A percentile compares a stretch with the other conserved stretches of the same genome.
Evolutionary conservation across 2,329 filamentous ascomycete species (phyloP).

Genomic region (Trichophyton mentagrophytes): DNA sequence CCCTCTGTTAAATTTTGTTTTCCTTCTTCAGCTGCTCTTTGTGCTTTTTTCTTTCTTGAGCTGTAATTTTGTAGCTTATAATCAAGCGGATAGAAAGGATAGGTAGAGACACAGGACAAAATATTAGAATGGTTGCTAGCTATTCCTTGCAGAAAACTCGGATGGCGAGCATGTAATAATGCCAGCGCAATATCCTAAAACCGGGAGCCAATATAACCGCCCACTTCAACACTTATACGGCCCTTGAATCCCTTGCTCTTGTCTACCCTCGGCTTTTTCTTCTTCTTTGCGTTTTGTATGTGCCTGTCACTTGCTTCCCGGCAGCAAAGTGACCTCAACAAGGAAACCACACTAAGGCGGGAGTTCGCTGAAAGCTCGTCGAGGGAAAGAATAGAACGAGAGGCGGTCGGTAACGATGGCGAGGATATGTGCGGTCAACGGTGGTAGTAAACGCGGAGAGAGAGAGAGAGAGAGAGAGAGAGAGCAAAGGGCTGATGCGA

Average conservation of each 20-base stretch:
- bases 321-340: neutral
- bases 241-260: neutral
- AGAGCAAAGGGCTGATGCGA: neutral
- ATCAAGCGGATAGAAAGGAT: constrained; percentile 7
- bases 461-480: neutral
- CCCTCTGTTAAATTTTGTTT: constrained; percentile 7
- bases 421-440: neutral
- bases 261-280: neutral
- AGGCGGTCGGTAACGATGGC: neutral
- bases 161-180: constrained; percentile 21
- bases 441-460: neutral
- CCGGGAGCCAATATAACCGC: constrained; percentile 12
- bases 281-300: neutral
- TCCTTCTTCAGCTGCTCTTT: constrained; percentile 14
- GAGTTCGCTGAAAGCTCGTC: neutral
- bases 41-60: constrained; percentile 9
- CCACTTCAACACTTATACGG: neutral
- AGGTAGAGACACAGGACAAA: constrained; percentile 12
- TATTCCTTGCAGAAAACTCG: constrained; percentile 28
- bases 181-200: constrained; percentile 22
- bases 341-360: neutral
- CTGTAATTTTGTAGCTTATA: neutral
- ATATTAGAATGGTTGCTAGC: constrained; percentile 34
- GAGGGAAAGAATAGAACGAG: neutral
- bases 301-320: constrained; percentile 2